phyloP scores from a whole-genome alignment of 225 moss, liverwort and hornwort species.

The Straminergon stramineum region DNA sequence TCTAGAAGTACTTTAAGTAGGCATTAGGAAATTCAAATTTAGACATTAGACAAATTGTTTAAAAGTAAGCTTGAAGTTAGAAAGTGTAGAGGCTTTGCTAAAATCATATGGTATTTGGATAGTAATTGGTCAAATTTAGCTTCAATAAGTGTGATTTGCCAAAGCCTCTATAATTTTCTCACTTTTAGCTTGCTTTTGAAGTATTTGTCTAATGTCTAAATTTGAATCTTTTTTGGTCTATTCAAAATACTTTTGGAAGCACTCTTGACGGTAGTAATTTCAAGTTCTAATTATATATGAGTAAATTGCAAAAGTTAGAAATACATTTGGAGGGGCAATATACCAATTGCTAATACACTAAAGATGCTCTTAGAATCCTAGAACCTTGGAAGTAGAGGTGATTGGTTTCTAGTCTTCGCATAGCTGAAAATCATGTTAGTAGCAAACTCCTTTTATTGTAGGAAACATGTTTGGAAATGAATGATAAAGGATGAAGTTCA shows the following conservation, averaged over 20 bases:
- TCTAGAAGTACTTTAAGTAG: not conserved
- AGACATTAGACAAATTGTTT: fast-evolving
- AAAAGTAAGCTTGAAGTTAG: not conserved
- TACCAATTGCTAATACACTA: fast-evolving
- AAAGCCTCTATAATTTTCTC: not conserved
- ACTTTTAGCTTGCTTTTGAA: not conserved
- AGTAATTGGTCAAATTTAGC: no score
- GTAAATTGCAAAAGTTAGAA: not conserved
- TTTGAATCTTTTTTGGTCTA: not conserved
- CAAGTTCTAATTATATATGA: not conserved
- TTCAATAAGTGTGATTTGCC: not conserved
- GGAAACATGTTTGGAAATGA: no score
- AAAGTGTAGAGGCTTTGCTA: not conserved
- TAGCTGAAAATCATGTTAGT: no score
- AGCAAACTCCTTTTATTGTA: no score
- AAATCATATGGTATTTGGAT: no score
- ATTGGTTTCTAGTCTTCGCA: fast-evolving
- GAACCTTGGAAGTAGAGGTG: no score
- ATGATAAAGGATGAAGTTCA: no score
- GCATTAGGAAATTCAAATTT: not conserved
- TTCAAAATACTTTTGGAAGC: not conserved
- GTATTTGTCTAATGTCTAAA: not conserved
- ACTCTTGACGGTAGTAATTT: not conserved
- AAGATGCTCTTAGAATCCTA: no score
- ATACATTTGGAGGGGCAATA: not conserved